Conservation (phyloP, 192 early-diverging fungal species). For the Backusella liffmaniae region DNA sequence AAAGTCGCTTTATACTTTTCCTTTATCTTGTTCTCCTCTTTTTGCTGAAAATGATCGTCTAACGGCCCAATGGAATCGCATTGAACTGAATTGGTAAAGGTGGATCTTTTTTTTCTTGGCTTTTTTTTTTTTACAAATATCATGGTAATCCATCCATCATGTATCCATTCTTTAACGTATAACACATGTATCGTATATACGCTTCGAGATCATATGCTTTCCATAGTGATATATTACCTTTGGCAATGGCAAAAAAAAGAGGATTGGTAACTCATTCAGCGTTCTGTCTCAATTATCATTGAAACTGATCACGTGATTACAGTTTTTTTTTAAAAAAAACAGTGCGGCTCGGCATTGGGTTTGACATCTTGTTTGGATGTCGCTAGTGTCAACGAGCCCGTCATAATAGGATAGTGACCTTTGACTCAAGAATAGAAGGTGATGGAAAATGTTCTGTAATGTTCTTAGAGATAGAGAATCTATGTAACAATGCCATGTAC, state of each 20-base stretch:
- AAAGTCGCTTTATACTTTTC: background rate
- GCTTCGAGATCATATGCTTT: background rate
- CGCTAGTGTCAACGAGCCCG: too few relatives aligned
- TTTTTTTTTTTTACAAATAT: too few relatives aligned
- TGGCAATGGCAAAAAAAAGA: constrained; percentile 14
- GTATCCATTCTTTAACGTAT: background rate
- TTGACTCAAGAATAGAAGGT: too few relatives aligned
- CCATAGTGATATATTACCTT: constrained; percentile 7
- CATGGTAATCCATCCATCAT: background rate
- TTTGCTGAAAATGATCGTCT: background rate
- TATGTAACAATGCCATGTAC: too few relatives aligned
- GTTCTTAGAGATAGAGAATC: too few relatives aligned
- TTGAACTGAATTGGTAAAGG: background rate
- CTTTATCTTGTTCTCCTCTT: background rate
- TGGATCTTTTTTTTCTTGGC: background rate
- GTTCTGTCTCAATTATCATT: background rate
- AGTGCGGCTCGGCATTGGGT: background rate
- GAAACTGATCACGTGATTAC: background rate
- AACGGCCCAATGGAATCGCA: background rate
- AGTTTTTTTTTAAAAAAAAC: background rate
- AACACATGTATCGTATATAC: background rate
- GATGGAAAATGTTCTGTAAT: too few relatives aligned
- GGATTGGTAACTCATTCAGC: background rate
- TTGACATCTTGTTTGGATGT: background rate
- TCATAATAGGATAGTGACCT: too few relatives aligned